Evolutionary conservation across 495 filamentous ascomycete genomes (phyloP).

Genomic region (Penicillium riverlandense): DNA sequence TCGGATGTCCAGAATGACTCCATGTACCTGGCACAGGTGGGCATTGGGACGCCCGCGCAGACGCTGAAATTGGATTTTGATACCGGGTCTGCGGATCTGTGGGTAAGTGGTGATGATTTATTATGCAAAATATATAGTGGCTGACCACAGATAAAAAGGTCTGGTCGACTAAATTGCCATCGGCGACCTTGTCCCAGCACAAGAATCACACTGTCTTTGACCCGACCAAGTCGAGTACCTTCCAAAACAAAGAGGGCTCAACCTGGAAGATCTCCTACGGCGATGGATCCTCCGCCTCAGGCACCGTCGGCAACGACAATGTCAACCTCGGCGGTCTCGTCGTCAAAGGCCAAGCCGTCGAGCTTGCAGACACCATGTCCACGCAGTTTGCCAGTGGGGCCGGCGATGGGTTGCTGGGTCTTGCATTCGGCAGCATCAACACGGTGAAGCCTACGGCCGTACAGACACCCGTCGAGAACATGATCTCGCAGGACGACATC

Average conservation of each 20-base stretch:
- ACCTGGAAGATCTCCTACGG: conserved; percentile 70
- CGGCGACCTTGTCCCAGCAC: conserved; percentile 22
- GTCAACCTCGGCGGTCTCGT: conserved; percentile 61
- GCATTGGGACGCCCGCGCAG: conserved; percentile 64
- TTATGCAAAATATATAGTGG: too few species aligned
- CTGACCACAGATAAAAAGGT: conserved; percentile 29
- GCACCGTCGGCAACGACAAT: conserved; percentile 62
- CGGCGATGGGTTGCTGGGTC: conserved; percentile 68
- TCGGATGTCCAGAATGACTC: conserved; percentile 70
- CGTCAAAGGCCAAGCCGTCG: conserved; percentile 61
- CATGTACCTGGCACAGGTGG: conserved; percentile 59
- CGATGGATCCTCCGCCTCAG: conserved; percentile 64
- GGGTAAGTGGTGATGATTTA: conserved; percentile 42
- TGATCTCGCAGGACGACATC: conserved; percentile 63
- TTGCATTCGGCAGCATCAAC: conserved; percentile 66
- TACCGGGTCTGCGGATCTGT: conserved; percentile 71
- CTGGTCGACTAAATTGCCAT: conserved; percentile 53
- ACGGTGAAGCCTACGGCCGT: conserved; percentile 53
- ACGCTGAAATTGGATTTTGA: conserved; percentile 65
- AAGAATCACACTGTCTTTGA: conserved; percentile 48
- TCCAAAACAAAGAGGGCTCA: conserved; percentile 38
- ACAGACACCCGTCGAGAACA: conserved; percentile 67
- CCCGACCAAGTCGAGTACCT: conserved; percentile 53
- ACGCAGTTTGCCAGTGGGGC: conserved; percentile 48
- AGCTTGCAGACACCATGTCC: conserved; percentile 61